Conservation (phyloP, 1,139 yeast species). For the Pichia sp. region DNA sequence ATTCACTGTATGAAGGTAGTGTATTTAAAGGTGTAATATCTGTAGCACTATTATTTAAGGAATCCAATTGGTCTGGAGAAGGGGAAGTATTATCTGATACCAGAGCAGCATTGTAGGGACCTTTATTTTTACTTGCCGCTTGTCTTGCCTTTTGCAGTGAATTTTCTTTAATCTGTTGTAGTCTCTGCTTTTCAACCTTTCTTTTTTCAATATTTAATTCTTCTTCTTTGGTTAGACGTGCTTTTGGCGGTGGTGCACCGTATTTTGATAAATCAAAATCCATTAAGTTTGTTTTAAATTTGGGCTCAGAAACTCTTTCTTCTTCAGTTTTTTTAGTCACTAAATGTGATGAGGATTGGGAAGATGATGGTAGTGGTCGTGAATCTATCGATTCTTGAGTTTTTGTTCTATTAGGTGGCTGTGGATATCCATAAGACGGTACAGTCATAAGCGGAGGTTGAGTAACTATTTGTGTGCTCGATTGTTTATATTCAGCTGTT, state of each 20-base stretch:
- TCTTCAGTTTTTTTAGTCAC: no score
- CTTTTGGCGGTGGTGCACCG: conserved; percentile 33
- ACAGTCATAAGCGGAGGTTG: background rate
- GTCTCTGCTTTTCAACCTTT: conserved; percentile 20
- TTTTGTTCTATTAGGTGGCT: background rate
- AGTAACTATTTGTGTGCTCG: no score
- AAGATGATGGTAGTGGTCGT: no score
- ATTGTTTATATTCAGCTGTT: background rate
- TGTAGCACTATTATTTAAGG: no score
- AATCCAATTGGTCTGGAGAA: background rate
- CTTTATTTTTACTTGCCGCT: conserved; percentile 1
- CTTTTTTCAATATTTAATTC: conserved; percentile 19
- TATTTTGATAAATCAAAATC: conserved; percentile 29
- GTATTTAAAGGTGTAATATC: background rate
- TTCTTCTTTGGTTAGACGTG: conserved; percentile 23
- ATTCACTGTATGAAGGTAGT: background rate
- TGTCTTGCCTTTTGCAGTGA: conserved; percentile 23
- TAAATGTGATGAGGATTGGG: background rate
- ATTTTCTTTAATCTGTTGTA: conserved; percentile 24
- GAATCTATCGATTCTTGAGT: background rate
- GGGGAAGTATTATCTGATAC: background rate
- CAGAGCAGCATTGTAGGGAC: background rate
- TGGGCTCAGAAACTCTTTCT: conserved; percentile 24
- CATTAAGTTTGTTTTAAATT: conserved; percentile 26
- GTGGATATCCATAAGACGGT: background rate